phyloP scores from a whole-genome alignment of 2,329 filamentous ascomycete genomes.

The Fusarium sp. region DNA sequence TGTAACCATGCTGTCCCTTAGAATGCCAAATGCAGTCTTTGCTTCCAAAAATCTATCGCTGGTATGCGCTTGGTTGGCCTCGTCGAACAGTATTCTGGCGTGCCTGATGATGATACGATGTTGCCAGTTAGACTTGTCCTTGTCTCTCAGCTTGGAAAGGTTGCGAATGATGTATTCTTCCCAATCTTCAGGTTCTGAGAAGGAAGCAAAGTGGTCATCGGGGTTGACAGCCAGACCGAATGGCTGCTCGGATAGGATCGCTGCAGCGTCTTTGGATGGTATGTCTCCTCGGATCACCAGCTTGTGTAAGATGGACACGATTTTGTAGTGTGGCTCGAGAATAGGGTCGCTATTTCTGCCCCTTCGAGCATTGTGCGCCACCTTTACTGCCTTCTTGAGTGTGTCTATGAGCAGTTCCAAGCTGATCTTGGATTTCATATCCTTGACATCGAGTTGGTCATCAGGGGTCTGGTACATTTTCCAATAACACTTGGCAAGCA shows the following conservation, averaged over 20 bases:
- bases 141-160: constrained; percentile 68
- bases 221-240: constrained; percentile 58
- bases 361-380: constrained; percentile 66
- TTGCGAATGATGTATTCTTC: constrained; percentile 67
- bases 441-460: constrained; percentile 60
- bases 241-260: constrained; percentile 69
- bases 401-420: constrained; percentile 60
- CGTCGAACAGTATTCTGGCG: constrained; percentile 67
- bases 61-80: constrained; percentile 55
- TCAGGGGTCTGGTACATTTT: constrained; percentile 70
- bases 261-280: constrained; percentile 61
- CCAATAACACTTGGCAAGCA: constrained; percentile 73
- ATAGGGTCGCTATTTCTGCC: constrained; percentile 78
- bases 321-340: constrained; percentile 93
- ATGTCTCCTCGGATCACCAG: constrained; percentile 72
- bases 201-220: constrained; percentile 54
- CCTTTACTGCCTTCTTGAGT: constrained; percentile 65
- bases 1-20: constrained; percentile 81
- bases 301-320: constrained; percentile 85
- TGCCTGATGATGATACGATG: constrained; percentile 89
- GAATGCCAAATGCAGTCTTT: constrained; percentile 82
- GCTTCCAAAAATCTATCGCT: constrained; percentile 73
- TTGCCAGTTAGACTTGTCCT: constrained; percentile 96
- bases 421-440: constrained; percentile 52
- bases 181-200: constrained; percentile 68